Conservation (phyloP, 2,329 filamentous ascomycete species). For the Paraphoma sp. region DNA sequence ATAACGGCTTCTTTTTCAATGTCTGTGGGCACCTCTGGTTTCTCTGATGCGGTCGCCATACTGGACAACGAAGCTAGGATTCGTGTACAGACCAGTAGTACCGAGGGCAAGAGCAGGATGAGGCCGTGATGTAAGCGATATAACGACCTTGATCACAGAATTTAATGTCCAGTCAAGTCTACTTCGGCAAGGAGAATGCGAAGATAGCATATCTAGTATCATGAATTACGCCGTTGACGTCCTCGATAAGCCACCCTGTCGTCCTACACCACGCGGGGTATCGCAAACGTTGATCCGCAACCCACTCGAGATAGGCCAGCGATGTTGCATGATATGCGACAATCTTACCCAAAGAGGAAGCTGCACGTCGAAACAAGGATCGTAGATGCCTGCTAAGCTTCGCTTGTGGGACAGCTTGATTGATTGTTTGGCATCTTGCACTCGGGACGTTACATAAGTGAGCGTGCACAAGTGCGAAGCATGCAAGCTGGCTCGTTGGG, state of each 20-base stretch:
- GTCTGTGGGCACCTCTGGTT: not conserved
- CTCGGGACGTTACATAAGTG: not conserved
- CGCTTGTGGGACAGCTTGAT: not conserved
- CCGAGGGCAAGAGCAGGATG: no score
- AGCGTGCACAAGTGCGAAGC: no score
- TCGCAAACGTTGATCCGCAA: constrained; percentile 12
- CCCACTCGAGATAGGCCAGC: constrained; percentile 15
- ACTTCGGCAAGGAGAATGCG: not conserved
- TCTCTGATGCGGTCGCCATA: constrained; percentile 15
- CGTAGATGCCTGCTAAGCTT: constrained; percentile 1
- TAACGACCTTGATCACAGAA: no score
- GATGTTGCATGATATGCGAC: constrained; percentile 19
- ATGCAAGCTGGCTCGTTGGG: no score
- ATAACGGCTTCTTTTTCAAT: constrained; percentile 26
- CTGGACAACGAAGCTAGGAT: not conserved
- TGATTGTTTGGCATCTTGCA: not conserved
- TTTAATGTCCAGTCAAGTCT: no score
- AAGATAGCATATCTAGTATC: constrained; percentile 10
- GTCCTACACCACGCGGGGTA: constrained; percentile 21
- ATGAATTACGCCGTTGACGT: constrained; percentile 15
- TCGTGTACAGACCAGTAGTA: no score
- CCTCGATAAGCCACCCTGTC: constrained; percentile 25
- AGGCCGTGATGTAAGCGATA: no score
- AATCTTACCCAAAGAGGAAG: constrained; percentile 28
- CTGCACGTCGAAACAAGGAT: constrained; percentile 4